Percentiles rank a stretch among this genome's conserved stretches.
Evolutionary conservation across 345 rosid species (phyloP).

Genomic region (Ailanthus altissimus): DNA sequence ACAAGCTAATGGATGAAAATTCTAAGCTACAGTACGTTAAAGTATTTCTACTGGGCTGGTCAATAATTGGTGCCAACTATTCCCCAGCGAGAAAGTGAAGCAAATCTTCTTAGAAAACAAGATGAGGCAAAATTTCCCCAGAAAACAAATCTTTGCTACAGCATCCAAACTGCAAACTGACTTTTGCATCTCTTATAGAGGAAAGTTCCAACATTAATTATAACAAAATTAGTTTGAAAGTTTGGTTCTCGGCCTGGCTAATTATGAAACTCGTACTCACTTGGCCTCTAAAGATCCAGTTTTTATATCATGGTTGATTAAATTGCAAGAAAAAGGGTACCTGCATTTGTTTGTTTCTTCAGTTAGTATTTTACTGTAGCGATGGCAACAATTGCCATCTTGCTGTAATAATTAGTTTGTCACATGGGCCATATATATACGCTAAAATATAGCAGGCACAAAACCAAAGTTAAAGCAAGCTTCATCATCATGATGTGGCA

Average conservation of each 20-base stretch:
- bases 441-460: constrained; percentile 10
- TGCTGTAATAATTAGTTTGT: constrained; percentile 9
- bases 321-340: constrained; percentile 29
- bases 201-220: neutral
- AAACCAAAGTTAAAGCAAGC: constrained; percentile 13
- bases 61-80: constrained; percentile 3
- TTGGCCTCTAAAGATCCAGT: constrained; percentile 4
- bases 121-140: no score
- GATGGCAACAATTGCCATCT: constrained; percentile 9
- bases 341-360: neutral
- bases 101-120: constrained; percentile 10
- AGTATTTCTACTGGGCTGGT: no score
- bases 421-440: constrained; percentile 8
- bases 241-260: neutral
- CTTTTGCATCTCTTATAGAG: neutral
- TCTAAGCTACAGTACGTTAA: no score
- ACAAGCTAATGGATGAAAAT: no score
- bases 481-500: constrained; percentile 27
- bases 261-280: constrained; percentile 1
- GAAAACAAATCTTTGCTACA: neutral
- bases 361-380: neutral
- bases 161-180: neutral
- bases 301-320: constrained; percentile 21
- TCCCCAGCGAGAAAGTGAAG: neutral
- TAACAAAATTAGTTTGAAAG: neutral